Conservation (phyloP, 805 yeast genomes). For the Kregervanrija delftensis region DNA sequence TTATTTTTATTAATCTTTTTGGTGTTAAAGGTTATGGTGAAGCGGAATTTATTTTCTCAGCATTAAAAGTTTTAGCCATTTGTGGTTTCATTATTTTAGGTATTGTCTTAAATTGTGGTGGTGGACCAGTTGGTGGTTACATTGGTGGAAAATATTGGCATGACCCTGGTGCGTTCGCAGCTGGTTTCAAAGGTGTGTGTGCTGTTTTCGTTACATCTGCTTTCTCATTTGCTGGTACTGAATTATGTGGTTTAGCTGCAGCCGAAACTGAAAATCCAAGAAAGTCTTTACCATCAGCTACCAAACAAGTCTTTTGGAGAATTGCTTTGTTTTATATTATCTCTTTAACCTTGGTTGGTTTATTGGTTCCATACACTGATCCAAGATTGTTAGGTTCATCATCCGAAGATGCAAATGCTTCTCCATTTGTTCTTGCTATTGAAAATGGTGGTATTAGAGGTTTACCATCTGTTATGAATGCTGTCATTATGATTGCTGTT, state of each 20-base stretch:
- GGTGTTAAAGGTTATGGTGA: conserved; percentile 69
- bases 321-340: conserved; percentile 51
- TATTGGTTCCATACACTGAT: conserved; percentile 54
- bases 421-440: conserved; percentile 74
- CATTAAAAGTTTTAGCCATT: conserved; percentile 50
- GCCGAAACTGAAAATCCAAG: conserved; percentile 60
- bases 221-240: conserved; percentile 62
- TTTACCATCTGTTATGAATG: conserved; percentile 65
- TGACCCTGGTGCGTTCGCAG: conserved; percentile 50
- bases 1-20: conserved; percentile 46
- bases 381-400: conserved; percentile 40
- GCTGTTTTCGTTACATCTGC: conserved; percentile 56
- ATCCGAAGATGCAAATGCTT: conserved; percentile 48
- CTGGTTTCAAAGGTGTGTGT: conserved; percentile 57
- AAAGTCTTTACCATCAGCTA: conserved; percentile 55
- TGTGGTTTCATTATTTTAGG: conserved; percentile 51
- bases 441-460: conserved; percentile 52
- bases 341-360: conserved; percentile 47
- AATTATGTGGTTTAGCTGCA: conserved; percentile 57
- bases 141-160: conserved; percentile 57
- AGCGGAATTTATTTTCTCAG: conserved; percentile 52
- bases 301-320: conserved; percentile 62
- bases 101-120: conserved; percentile 53
- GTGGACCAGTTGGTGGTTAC: conserved; percentile 52
- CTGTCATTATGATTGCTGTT: conserved; percentile 63